Percentiles rank a stretch among this genome's conserved stretches.
Evolutionary conservation across 495 filamentous ascomycete genomes (phyloP).

Genomic region (Penicillium paxilli): DNA sequence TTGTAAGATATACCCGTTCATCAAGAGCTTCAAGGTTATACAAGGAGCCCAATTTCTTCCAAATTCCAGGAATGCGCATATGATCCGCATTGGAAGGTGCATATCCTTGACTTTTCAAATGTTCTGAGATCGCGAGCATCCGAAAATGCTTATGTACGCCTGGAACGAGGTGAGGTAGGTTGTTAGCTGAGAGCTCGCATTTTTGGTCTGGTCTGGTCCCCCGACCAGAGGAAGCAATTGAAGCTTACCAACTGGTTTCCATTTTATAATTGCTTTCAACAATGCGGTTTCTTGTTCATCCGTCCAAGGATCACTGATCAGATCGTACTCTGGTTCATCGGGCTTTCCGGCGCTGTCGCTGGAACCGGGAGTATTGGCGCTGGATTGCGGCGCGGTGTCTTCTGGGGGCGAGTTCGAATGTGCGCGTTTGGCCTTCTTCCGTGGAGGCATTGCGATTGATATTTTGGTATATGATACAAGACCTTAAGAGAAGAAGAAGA

Average conservation of each 20-base stretch:
- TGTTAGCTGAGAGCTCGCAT: not conserved
- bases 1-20: slow-evolving; percentile 64
- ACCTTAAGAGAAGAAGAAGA: not conserved
- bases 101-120: slow-evolving; percentile 84
- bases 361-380: slow-evolving; percentile 33
- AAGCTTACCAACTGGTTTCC: slow-evolving; percentile 86
- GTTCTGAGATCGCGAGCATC: slow-evolving; percentile 84
- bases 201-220: no score
- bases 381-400: slow-evolving; percentile 35
- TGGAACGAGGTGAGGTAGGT: slow-evolving; percentile 28
- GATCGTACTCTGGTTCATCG: slow-evolving; percentile 37
- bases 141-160: slow-evolving; percentile 98
- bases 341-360: slow-evolving; percentile 33
- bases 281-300: slow-evolving; percentile 91
- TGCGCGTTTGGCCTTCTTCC: slow-evolving; percentile 56
- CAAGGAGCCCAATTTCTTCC: slow-evolving; percentile 78
- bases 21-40: slow-evolving; percentile 90
- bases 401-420: slow-evolving; percentile 36
- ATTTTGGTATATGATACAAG: not conserved
- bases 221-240: no score
- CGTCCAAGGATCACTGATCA: slow-evolving; percentile 78
- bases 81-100: slow-evolving; percentile 65
- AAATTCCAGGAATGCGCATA: slow-evolving; percentile 86
- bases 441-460: slow-evolving; percentile 65
- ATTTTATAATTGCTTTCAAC: slow-evolving; percentile 85